A percentile compares a stretch with the other conserved stretches of the same genome.
phyloP scores from a whole-genome alignment of 1,284 basidiomycete genomes.

The Leccinum pachyderme region DNA sequence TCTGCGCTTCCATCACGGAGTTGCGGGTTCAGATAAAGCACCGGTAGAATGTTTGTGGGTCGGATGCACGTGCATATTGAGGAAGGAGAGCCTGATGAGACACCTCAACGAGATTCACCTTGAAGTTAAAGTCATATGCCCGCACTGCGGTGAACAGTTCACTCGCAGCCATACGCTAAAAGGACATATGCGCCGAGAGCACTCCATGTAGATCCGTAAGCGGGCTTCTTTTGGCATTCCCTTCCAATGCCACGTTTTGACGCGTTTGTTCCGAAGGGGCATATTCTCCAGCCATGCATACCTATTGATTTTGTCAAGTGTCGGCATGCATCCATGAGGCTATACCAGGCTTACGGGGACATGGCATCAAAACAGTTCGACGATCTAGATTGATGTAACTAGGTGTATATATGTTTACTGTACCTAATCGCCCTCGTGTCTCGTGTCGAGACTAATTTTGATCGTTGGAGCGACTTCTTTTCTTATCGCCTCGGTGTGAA shows the following conservation, averaged over 20 bases:
- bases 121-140: slow-evolving; percentile 18
- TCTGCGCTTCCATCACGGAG: slow-evolving; percentile 22
- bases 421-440: slow-evolving; percentile 14
- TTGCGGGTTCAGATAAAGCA: slow-evolving; percentile 18
- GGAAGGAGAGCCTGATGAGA: slow-evolving; percentile 30
- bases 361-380: slow-evolving; percentile 6
- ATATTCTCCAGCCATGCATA: neutral
- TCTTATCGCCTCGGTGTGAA: neutral
- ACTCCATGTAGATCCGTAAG: slow-evolving; percentile 14
- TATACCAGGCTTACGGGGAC: neutral
- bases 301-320: neutral
- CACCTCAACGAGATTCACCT: slow-evolving; percentile 31
- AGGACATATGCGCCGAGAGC: slow-evolving; percentile 14
- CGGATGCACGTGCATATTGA: slow-evolving; percentile 21
- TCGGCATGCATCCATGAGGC: neutral
- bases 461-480: neutral
- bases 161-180: slow-evolving; percentile 29
- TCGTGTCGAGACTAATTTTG: neutral
- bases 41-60: slow-evolving; percentile 17
- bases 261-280: neutral
- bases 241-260: slow-evolving; percentile 4
- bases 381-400: neutral
- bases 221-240: neutral
- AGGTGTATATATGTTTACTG: neutral
- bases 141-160: slow-evolving; percentile 22